phyloP scores from a whole-genome alignment of 495 filamentous ascomycete species.

The Aspergillus indologenus region DNA sequence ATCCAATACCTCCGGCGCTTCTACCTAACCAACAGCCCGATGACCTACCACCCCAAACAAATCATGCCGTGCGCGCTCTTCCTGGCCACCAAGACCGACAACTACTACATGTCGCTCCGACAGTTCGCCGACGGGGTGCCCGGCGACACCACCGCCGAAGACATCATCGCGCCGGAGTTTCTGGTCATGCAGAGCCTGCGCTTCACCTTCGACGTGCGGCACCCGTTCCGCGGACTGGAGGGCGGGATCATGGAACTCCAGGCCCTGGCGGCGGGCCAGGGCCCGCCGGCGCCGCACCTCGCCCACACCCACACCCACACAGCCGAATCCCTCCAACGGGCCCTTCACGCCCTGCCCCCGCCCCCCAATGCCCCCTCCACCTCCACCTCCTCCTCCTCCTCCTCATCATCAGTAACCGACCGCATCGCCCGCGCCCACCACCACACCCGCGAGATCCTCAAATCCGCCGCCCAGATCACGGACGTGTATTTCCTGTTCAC shows the following conservation, averaged over 20 bases:
- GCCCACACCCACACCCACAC: constrained; percentile 28
- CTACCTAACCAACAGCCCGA: constrained; percentile 88
- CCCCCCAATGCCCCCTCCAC: no score
- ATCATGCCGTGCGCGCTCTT: constrained; percentile 86
- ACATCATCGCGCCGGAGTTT: constrained; percentile 85
- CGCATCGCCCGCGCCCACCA: constrained; percentile 66
- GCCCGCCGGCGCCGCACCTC: constrained; percentile 35
- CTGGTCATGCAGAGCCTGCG: constrained; percentile 88
- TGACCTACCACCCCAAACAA: constrained; percentile 88
- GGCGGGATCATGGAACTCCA: constrained; percentile 82
- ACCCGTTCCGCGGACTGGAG: constrained; percentile 84
- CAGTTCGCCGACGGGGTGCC: constrained; percentile 62
- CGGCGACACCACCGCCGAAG: constrained; percentile 61
- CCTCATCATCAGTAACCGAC: constrained; percentile 30
- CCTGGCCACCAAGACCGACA: constrained; percentile 89
- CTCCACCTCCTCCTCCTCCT: constrained; percentile 13
- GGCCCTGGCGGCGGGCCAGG: constrained; percentile 55
- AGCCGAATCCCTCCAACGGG: constrained; percentile 35
- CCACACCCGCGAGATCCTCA: constrained; percentile 68
- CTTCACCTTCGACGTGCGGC: constrained; percentile 88
- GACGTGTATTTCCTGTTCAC: constrained; percentile 97
- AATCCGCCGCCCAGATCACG: constrained; percentile 75
- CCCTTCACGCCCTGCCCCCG: constrained; percentile 27
- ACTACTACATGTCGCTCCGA: constrained; percentile 67
- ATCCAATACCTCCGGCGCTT: constrained; percentile 90